Conservation (phyloP, 305 asterid genomes). For the Ilex paraguariensis region DNA sequence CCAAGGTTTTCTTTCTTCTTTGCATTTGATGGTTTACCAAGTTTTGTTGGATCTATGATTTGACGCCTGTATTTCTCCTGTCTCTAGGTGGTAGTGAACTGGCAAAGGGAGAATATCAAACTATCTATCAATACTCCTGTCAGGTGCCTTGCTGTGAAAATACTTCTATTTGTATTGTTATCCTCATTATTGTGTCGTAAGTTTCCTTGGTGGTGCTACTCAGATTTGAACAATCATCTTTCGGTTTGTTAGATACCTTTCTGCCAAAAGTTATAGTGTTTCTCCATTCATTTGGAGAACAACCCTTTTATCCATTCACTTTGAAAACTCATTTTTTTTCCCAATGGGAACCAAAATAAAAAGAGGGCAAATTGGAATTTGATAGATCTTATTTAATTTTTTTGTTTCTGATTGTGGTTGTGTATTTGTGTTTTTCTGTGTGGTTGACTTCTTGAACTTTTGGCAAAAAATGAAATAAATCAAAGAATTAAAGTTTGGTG, state of each 20-base stretch:
- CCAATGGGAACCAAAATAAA: not conserved
- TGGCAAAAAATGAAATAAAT: too few relatives aligned
- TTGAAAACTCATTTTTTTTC: not conserved
- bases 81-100: conserved; percentile 69
- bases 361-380: not conserved
- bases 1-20: conserved; percentile 51
- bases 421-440: too few relatives aligned
- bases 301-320: not conserved
- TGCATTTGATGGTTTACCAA: too few relatives aligned
- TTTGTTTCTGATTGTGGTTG: too few relatives aligned
- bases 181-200: conserved; percentile 9
- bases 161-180: not conserved
- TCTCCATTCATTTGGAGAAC: too few relatives aligned
- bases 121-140: conserved; percentile 83
- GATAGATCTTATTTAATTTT: not conserved
- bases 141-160: conserved; percentile 41
- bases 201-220: too few relatives aligned
- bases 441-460: too few relatives aligned
- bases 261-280: too few relatives aligned
- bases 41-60: not conserved
- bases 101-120: conserved; percentile 72
- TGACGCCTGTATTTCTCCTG: conserved; percentile 12
- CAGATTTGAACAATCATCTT: too few relatives aligned
- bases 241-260: too few relatives aligned
- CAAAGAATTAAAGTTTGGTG: not conserved